Percentiles rank a stretch among this genome's conserved stretches.
phyloP scores from a whole-genome alignment of 371 early-diverging fungal species.

The Synchytrium microbalum region DNA sequence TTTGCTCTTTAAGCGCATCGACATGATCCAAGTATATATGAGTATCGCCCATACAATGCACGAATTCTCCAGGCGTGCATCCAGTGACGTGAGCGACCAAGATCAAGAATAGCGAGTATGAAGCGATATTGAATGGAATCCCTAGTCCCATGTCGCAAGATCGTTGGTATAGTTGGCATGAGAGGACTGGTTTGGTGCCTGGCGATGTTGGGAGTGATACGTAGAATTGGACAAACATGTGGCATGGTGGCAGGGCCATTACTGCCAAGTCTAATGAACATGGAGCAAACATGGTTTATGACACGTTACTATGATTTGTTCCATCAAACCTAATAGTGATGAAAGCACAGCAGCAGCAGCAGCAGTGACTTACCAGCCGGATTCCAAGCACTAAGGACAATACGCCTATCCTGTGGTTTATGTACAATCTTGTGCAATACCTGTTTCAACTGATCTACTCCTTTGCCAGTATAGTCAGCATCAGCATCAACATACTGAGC shows the following conservation, averaged over 20 bases:
- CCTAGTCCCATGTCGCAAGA: slow-evolving; percentile 99
- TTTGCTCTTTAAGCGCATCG: slow-evolving; percentile 78
- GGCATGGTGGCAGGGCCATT: slow-evolving; percentile 97
- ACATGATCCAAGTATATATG: slow-evolving; percentile 96
- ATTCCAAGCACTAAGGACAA: slow-evolving; percentile 98
- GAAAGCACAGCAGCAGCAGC: neutral
- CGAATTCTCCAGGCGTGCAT: slow-evolving; percentile 81
- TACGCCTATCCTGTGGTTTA: slow-evolving; percentile 87
- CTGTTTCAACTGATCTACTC: slow-evolving; percentile 90
- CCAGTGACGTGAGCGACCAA: slow-evolving; percentile 92
- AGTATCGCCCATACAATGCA: slow-evolving; percentile 95
- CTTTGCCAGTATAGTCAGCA: slow-evolving; percentile 86
- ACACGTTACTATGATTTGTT: no score
- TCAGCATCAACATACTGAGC: slow-evolving; percentile 86
- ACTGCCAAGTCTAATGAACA: slow-evolving; percentile 57
- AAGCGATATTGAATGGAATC: slow-evolving; percentile 99
- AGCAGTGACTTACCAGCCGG: slow-evolving; percentile 65
- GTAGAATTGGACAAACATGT: slow-evolving; percentile 69
- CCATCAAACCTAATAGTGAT: no score
- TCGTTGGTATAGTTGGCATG: slow-evolving; percentile 96
- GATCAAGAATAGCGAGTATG: slow-evolving; percentile 90
- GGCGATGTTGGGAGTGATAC: slow-evolving; percentile 49
- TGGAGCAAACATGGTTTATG: slow-evolving; percentile 22
- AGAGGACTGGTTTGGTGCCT: slow-evolving; percentile 42
- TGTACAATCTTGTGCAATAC: slow-evolving; percentile 75